These are phyloP conservation scores for Pelargonium cotyledonis DNA, from an alignment of 441 rosid genomes.

Conservation along the genomic window DNA sequence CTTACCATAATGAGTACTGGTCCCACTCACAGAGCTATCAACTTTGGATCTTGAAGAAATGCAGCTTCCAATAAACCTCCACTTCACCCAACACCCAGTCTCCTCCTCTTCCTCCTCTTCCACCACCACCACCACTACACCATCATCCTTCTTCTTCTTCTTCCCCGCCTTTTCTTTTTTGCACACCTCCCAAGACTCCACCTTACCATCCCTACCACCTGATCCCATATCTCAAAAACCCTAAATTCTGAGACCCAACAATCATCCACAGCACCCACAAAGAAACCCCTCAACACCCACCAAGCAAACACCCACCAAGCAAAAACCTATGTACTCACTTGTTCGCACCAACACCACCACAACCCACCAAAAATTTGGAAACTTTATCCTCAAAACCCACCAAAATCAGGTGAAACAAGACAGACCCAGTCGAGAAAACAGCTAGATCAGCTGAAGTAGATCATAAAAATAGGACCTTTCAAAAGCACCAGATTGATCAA, in stretches of 20 bases:
- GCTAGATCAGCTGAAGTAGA: slow-evolving; percentile 32
- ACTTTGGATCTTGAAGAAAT: slow-evolving; percentile 92
- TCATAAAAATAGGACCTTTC: slow-evolving; percentile 14
- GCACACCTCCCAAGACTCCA: slow-evolving; percentile 33
- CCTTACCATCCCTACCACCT: slow-evolving; percentile 21
- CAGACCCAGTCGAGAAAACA: slow-evolving; percentile 22
- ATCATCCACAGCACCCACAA: slow-evolving; percentile 22
- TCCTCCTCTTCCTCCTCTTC: slow-evolving; percentile 27
- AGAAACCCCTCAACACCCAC: slow-evolving; percentile 27
- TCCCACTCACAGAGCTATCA: slow-evolving; percentile 71
- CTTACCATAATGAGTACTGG: slow-evolving; percentile 48
- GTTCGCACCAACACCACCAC: slow-evolving; percentile 7
- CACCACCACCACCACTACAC: not conserved
- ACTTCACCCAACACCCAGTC: slow-evolving; percentile 66
- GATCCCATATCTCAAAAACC: slow-evolving; percentile 14
- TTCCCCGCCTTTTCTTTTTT: slow-evolving; percentile 26
- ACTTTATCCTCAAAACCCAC: slow-evolving; percentile 17
- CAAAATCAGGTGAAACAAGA: slow-evolving; percentile 5
- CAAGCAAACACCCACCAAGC: slow-evolving; percentile 15
- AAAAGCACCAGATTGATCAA: too few relatives aligned
- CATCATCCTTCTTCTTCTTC: slow-evolving; percentile 20
- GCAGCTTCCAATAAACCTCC: slow-evolving; percentile 57
- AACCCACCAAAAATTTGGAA: slow-evolving; percentile 24
- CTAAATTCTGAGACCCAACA: not conserved
- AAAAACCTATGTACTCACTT: not conserved